phyloP scores from a whole-genome alignment of 2,329 filamentous ascomycete genomes.

The Colletotrichum noveboracense region DNA sequence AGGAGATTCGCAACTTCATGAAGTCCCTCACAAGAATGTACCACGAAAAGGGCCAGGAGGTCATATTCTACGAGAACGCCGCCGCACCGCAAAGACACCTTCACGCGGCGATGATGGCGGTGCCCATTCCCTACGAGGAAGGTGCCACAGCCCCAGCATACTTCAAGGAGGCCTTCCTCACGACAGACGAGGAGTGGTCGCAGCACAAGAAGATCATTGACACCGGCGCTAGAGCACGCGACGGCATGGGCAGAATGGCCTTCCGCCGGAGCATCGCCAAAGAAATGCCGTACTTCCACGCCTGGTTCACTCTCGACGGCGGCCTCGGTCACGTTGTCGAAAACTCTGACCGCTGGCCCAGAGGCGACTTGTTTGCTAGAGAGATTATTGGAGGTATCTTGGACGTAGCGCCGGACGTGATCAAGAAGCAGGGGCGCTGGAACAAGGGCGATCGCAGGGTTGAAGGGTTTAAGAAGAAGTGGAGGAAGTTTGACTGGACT shows the following conservation, averaged over 20 bases:
- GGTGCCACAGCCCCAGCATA: conserved; percentile 92
- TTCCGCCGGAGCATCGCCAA: conserved; percentile 86
- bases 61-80: conserved; percentile 98
- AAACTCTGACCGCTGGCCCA: conserved; percentile 83
- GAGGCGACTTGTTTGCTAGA: conserved; percentile 88
- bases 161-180: conserved; percentile 92
- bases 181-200: conserved; percentile 89
- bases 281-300: conserved; percentile 99
- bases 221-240: conserved; percentile 69
- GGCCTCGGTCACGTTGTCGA: conserved; percentile 93
- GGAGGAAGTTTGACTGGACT: conserved; percentile 93
- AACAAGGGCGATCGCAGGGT: conserved; percentile 70
- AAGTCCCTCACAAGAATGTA: conserved; percentile 94
- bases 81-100: conserved; percentile 77
- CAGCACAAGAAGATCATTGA: conserved; percentile 96
- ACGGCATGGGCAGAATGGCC: conserved; percentile 77
- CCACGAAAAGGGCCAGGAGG: conserved; percentile 88
- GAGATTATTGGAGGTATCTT: conserved; percentile 94
- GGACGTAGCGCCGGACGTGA: conserved; percentile 78
- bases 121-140: conserved; percentile 90
- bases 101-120: conserved; percentile 85
- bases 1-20: conserved; percentile 99
- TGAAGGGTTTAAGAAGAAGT: conserved; percentile 81
- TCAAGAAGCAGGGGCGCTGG: conserved; percentile 93
- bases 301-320: conserved; percentile 92